Evolutionary conservation across 176 grass and related monocot genomes (phyloP).

Genomic region (Oryza australiensis): DNA sequence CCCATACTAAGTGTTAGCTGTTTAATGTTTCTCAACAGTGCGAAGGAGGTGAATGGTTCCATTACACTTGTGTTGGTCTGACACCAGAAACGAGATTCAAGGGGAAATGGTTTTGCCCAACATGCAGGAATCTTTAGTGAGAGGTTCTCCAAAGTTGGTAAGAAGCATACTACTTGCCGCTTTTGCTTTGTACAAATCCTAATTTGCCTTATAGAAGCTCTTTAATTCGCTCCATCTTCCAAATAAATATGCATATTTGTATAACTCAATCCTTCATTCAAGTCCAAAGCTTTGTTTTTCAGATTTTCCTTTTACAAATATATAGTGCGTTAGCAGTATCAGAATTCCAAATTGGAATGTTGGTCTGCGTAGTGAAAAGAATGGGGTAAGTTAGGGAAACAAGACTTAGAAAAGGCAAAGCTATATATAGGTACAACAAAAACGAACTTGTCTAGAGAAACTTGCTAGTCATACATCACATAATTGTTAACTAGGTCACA

Average conservation of each 20-base stretch:
- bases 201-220: constrained; percentile 3
- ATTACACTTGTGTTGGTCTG: constrained; percentile 91
- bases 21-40: constrained; percentile 59
- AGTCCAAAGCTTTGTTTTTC: not conserved
- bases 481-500: not conserved
- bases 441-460: constrained; percentile 11
- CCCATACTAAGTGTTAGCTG: constrained; percentile 27
- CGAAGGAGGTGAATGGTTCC: constrained; percentile 99
- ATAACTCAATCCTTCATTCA: not conserved
- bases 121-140: constrained; percentile 80
- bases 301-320: not conserved
- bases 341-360: not conserved
- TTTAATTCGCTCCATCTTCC: not conserved
- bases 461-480: not conserved
- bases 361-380: not conserved
- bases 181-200: constrained; percentile 13
- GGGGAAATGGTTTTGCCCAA: constrained; percentile 99
- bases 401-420: not conserved
- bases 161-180: constrained; percentile 13
- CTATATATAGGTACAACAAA: not conserved
- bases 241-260: constrained; percentile 4
- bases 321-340: not conserved
- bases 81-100: constrained; percentile 99
- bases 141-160: constrained; percentile 31
- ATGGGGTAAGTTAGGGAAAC: not conserved